Percentiles rank a stretch among this genome's conserved stretches.
phyloP scores from a whole-genome alignment of 192 early-diverging fungal genomes.

The Kickxella alabastrina region DNA sequence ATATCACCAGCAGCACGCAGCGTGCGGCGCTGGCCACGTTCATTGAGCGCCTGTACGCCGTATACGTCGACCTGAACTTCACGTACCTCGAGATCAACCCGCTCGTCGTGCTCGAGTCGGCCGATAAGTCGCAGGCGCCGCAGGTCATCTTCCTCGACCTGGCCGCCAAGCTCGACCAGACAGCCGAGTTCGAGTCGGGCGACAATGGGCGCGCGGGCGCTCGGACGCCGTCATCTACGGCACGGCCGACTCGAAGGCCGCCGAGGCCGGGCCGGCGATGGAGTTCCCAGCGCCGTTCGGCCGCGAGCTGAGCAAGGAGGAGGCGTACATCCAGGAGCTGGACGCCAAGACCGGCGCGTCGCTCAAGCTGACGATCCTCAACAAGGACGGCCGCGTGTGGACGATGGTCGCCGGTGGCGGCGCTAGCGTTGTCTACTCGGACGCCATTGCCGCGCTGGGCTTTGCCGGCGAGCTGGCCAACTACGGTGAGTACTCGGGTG shows the following conservation, averaged over 20 bases:
- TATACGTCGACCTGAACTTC: conserved; percentile 96
- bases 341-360: conserved; percentile 99
- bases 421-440: conserved; percentile 96
- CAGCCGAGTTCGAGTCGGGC: conserved; percentile 93
- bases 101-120: conserved; percentile 82
- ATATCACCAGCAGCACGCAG: conserved; percentile 58
- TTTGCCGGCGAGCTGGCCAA: conserved; percentile 94
- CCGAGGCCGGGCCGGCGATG: conserved; percentile 73
- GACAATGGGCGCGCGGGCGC: conserved; percentile 93
- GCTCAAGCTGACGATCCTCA: conserved; percentile 95
- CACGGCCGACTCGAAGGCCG: conserved; percentile 39
- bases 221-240: conserved; percentile 52
- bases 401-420: conserved; percentile 99
- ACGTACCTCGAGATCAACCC: conserved; percentile 99
- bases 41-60: conserved; percentile 86
- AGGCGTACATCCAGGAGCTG: conserved; percentile 96
- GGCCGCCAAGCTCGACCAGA: conserved; percentile 98
- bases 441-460: conserved; percentile 97
- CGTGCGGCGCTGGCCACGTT: conserved; percentile 84
- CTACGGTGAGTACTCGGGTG: conserved; percentile 99
- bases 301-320: conserved; percentile 91
- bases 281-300: conserved; percentile 98
- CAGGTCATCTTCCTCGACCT: conserved; percentile 92
- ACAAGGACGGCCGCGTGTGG: conserved; percentile 94
- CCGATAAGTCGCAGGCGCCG: conserved; percentile 49